Evolutionary conservation across 176 grass and related monocot species (phyloP).

Genomic region (Carex parvula): DNA sequence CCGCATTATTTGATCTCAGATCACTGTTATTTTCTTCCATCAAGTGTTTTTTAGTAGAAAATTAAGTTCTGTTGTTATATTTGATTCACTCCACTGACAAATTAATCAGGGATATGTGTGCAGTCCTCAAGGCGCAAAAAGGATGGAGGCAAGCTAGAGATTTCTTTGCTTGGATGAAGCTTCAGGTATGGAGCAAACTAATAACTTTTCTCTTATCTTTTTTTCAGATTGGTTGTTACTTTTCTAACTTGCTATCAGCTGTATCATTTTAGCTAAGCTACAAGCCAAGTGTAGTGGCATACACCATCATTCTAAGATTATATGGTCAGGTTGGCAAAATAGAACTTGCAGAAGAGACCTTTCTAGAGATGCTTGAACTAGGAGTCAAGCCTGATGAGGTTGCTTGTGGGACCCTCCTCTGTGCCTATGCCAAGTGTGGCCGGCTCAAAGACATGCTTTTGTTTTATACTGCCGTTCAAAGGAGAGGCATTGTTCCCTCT

Average conservation of each 20-base stretch:
- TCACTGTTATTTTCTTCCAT: not conserved
- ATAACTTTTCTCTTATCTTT: not conserved
- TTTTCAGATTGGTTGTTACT: not conserved
- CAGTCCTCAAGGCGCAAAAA: constrained; percentile 80
- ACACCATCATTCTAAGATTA: constrained; percentile 70
- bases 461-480: constrained; percentile 60
- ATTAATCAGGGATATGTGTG: constrained; percentile 70
- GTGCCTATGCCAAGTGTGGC: constrained; percentile 78
- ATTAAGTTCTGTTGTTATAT: not conserved
- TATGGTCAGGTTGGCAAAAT: constrained; percentile 74
- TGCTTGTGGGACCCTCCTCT: constrained; percentile 86
- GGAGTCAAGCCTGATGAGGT: constrained; percentile 76
- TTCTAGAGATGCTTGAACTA: constrained; percentile 89
- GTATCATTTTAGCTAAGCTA: constrained; percentile 64
- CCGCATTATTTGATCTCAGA: not conserved
- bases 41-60: not conserved
- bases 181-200: constrained; percentile 42
- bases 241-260: not conserved
- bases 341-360: constrained; percentile 66
- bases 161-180: constrained; percentile 97
- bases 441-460: constrained; percentile 74
- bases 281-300: constrained; percentile 75
- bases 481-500: constrained; percentile 46
- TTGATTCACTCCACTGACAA: not conserved
- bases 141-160: constrained; percentile 79